These are phyloP conservation scores for Arthrobotrys sinensis DNA, from an alignment of 2,329 filamentous ascomycete species.

Conservation along the genomic window DNA sequence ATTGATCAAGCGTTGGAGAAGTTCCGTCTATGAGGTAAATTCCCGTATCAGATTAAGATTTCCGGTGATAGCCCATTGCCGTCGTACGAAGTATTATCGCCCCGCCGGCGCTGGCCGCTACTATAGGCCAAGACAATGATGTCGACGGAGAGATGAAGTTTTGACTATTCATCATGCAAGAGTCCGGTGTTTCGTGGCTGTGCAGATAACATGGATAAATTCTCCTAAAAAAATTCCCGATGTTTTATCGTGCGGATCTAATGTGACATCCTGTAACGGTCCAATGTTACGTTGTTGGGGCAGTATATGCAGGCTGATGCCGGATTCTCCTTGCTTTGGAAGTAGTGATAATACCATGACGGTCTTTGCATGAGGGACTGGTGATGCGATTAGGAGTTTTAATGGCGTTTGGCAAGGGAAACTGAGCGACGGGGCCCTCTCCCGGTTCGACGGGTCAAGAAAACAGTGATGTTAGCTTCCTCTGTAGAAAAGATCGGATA, in stretches of 20 bases:
- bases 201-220: conserved; percentile 41
- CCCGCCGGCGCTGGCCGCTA: conserved; percentile 16
- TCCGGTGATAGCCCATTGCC: conserved; percentile 6
- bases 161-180: neutral
- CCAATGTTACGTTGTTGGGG: conserved; percentile 28
- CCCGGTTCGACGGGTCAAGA: conserved; percentile 30
- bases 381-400: conserved; percentile 41
- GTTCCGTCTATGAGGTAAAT: conserved; percentile 15
- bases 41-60: conserved; percentile 38
- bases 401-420: conserved; percentile 43
- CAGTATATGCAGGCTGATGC: conserved; percentile 12
- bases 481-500: conserved; percentile 51
- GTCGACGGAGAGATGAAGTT: conserved; percentile 39
- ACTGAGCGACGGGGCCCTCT: conserved; percentile 18
- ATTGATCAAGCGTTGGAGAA: neutral
- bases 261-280: conserved; percentile 22
- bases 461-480: conserved; percentile 19
- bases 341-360: conserved; percentile 1
- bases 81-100: conserved; percentile 47
- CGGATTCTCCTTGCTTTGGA: conserved; percentile 11
- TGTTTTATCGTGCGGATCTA: conserved; percentile 20
- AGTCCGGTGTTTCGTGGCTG: conserved; percentile 38
- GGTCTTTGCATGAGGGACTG: conserved; percentile 11
- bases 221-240: conserved; percentile 56
- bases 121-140: conserved; percentile 7